phyloP scores from a whole-genome alignment of 2,329 filamentous ascomycete species.

The Trichoderma polysporum region DNA sequence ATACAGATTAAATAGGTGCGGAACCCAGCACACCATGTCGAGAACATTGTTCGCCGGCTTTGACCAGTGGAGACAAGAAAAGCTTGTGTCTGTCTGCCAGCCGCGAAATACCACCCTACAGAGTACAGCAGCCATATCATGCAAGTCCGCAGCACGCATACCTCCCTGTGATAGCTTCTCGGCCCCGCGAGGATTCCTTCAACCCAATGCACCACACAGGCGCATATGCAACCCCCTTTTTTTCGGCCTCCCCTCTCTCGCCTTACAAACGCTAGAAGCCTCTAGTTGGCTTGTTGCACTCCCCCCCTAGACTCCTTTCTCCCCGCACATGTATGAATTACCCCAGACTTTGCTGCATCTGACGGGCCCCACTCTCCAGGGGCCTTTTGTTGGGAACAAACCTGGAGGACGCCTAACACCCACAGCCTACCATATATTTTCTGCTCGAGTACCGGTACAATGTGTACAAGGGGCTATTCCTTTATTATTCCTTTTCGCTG shows the following conservation, averaged over 20 bases:
- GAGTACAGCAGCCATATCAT: background rate
- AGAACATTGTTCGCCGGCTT: background rate
- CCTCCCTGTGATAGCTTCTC: background rate
- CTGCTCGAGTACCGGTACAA: background rate
- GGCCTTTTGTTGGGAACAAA: constrained; percentile 17
- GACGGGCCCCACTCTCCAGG: constrained; percentile 10
- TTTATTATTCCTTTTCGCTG: background rate
- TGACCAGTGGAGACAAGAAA: background rate
- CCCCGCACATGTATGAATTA: constrained; percentile 15
- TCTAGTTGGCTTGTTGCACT: constrained; percentile 1
- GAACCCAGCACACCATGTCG: background rate
- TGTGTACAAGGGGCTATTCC: background rate
- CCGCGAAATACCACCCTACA: background rate
- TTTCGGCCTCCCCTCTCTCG: background rate
- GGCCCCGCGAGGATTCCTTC: background rate
- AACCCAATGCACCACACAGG: constrained; percentile 13
- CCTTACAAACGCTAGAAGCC: background rate
- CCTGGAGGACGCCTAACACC: background rate
- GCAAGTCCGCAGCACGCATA: constrained; percentile 4
- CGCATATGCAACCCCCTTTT: constrained; percentile 11
- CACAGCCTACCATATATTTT: background rate
- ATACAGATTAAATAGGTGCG: background rate
- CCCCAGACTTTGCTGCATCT: constrained; percentile 18
- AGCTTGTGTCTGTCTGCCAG: background rate
- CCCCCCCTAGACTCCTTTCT: background rate